phyloP scores from a whole-genome alignment of 371 early-diverging fungal species.

The Saksenaea oblongispora region DNA sequence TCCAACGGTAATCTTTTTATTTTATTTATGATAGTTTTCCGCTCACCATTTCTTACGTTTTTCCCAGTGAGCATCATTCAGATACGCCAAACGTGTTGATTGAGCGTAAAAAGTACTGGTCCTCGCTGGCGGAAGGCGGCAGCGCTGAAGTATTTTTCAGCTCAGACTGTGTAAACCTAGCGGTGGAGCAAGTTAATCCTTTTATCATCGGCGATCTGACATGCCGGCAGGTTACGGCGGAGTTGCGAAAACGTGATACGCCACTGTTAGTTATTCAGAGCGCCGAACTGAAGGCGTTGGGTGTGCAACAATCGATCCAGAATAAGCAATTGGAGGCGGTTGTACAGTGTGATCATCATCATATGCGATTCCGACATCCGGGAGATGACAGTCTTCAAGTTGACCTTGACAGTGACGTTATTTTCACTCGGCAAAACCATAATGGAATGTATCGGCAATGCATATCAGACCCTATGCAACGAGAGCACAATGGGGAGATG shows the following conservation, averaged over 20 bases:
- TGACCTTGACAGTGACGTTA: constrained; percentile 93
- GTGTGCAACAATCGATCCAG: constrained; percentile 65
- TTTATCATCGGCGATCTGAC: constrained; percentile 52
- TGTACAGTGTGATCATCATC: constrained; percentile 89
- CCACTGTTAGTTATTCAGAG: constrained; percentile 72
- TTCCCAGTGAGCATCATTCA: constrained; percentile 33
- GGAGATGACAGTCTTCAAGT: constrained; percentile 92
- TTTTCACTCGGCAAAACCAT: constrained; percentile 88
- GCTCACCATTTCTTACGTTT: neutral
- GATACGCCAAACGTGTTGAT: constrained; percentile 73
- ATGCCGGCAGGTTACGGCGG: constrained; percentile 27
- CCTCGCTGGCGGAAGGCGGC: constrained; percentile 7
- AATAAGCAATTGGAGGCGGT: constrained; percentile 51
- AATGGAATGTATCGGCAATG: neutral
- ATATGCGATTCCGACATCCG: constrained; percentile 96
- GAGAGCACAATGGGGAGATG: neutral
- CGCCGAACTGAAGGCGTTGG: constrained; percentile 56
- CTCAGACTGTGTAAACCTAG: constrained; percentile 88
- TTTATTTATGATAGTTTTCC: neutral
- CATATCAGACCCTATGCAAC: neutral
- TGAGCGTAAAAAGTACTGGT: constrained; percentile 98
- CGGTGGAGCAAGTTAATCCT: constrained; percentile 86
- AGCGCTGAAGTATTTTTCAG: neutral
- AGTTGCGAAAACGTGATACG: constrained; percentile 70
- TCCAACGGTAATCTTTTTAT: constrained; percentile 71